Conservation (phyloP, 768 basidiomycete species). For the Leucocoprinus birnbaumii region DNA sequence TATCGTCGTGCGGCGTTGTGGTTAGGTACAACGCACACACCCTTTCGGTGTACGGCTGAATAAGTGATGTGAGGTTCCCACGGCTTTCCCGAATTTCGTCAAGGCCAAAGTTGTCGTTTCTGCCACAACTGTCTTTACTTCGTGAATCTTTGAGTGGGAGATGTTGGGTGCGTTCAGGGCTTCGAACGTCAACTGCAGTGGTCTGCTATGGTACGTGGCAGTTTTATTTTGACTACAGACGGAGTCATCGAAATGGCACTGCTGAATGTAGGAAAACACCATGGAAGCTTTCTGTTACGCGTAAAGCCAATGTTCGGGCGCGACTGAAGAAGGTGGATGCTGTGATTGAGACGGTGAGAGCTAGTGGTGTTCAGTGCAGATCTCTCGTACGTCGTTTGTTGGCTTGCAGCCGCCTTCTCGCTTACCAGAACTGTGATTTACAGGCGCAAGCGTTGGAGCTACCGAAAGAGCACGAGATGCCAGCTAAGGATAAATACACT, state of each 20-base stretch:
- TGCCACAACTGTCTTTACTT: no score
- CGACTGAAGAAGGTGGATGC: conserved; percentile 91
- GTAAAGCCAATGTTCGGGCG: conserved; percentile 88
- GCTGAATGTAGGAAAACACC: conserved; percentile 76
- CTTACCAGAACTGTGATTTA: conserved; percentile 1
- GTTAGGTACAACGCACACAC: neutral
- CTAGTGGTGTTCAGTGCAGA: conserved; percentile 75
- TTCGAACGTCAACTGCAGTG: conserved; percentile 61
- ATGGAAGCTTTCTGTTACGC: conserved; percentile 87
- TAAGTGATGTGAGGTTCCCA: conserved; percentile 22
- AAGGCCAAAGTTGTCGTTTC: no score
- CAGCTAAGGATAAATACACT: conserved; percentile 91
- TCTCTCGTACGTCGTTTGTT: conserved; percentile 59
- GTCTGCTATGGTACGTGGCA: conserved; percentile 76
- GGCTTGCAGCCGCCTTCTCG: neutral
- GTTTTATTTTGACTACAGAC: neutral
- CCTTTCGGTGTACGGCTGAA: neutral
- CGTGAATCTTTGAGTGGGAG: no score
- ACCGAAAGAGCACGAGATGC: conserved; percentile 95
- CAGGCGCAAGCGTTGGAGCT: conserved; percentile 75
- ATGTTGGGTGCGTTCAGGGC: conserved; percentile 91
- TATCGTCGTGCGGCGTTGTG: conserved; percentile 40
- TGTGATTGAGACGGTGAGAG: conserved; percentile 84
- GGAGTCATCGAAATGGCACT: neutral
- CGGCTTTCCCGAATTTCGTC: conserved; percentile 19